Base-by-base conservation (phyloP, 2,329 filamentous ascomycete genomes). In the Bipolaris oryzae region DNA sequence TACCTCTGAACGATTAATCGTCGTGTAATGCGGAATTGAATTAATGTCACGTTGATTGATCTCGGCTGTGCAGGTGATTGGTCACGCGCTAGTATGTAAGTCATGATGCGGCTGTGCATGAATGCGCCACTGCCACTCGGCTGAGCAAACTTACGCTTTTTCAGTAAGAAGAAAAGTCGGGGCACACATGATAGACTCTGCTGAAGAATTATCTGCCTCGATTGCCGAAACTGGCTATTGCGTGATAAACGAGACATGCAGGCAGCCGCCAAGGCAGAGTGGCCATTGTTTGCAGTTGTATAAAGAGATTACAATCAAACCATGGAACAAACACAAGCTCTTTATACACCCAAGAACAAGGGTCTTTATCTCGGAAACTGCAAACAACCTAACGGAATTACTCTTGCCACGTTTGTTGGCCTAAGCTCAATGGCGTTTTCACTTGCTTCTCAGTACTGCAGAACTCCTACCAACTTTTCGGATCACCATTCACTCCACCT, bases 351-450 rank as follows among this genome's bases (percentile, higher is more conserved):
- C 42, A 33, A 31, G 28, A 16, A 31, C 42, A 11, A 13, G 3
- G 5, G 2, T 28, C 25, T 3, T 1, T 31, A 13, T 18, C 20
- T 13, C n/a, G 42, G 41, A 21, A 34, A 11, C 42, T 18, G 7
- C 16, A 20, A 33, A n/a, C 42, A 20, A 20, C 33, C 42, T 28
- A 7, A 33, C 23, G 16, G 15, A 15, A 18, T 33, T 45, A 13
- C 23, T n/a, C n/a, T 44, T 44, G 42, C n/a, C 42, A 44, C 42
- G 42, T 25, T 15, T 42, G 11, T 25, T 53, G 18, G 51, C 39
- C 50, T 39, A 25, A 54, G 34, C 60, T 35, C 28, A 23, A 68
- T 68, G 64, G 54, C 58, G 45, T 43, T 53, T 20, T 55, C 54
- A 63, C 47, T 45, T 55, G 25, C 57, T 34, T 25, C 55, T 2